Conservation (phyloP, 257 asterid species). For the Solanum dulcamara region DNA sequence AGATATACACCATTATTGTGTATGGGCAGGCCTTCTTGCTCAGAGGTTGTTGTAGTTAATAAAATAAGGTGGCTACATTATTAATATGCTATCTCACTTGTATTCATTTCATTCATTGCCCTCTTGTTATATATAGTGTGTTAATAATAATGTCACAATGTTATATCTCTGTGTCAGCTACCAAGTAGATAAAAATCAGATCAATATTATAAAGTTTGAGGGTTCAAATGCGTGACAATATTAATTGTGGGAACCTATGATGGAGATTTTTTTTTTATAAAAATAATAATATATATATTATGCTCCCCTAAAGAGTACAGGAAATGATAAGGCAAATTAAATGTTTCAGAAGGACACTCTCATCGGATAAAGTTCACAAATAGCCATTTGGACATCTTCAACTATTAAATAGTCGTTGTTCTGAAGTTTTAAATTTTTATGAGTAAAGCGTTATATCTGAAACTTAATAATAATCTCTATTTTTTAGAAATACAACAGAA, state of each 20-base stretch:
- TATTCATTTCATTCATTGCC: not conserved
- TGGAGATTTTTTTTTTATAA: not conserved
- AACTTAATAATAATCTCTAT: not conserved
- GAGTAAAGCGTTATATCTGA: not conserved
- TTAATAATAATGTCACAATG: not conserved
- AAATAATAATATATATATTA: not conserved
- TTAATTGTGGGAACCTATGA: not conserved
- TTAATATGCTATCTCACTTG: not conserved
- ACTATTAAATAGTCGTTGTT: not conserved
- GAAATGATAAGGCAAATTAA: not conserved
- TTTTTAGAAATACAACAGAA: too few species aligned
- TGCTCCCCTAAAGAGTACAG: not conserved
- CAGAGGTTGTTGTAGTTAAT: not conserved
- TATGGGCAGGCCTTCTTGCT: not conserved
- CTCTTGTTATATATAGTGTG: not conserved
- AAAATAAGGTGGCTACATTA: not conserved
- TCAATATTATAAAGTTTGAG: not conserved
- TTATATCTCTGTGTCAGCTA: not conserved
- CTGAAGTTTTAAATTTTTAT: not conserved
- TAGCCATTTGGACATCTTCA: not conserved
- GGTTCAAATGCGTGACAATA: not conserved
- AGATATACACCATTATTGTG: not conserved
- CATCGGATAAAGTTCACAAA: not conserved
- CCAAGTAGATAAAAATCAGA: not conserved
- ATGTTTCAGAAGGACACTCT: not conserved